A percentile compares a stretch with the other conserved stretches of the same genome.
Conservation (phyloP, 2,329 filamentous ascomycete species). For the Aspergillus sp. region DNA sequence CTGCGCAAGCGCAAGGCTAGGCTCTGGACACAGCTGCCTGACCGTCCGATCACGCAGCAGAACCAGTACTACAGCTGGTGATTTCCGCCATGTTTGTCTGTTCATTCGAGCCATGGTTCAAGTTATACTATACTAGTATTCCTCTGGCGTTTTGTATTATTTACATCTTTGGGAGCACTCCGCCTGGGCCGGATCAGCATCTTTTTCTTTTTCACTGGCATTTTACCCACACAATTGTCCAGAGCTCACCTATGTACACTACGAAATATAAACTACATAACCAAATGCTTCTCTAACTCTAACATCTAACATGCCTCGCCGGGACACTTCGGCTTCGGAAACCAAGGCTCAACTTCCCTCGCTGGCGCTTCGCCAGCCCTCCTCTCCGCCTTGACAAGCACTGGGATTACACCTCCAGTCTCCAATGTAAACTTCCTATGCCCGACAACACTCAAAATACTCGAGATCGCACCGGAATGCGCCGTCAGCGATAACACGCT, state of each 20-base stretch:
- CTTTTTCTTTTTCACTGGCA: not conserved
- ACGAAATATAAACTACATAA: slow-evolving; percentile 9
- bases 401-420: slow-evolving; percentile 54
- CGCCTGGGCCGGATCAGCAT: slow-evolving; percentile 19
- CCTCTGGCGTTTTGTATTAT: slow-evolving; percentile 32
- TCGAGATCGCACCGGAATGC: slow-evolving; percentile 60
- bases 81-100: slow-evolving; percentile 16
- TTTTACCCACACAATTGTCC: not conserved
- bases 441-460: slow-evolving; percentile 48
- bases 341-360: slow-evolving; percentile 27
- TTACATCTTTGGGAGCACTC: slow-evolving; percentile 23
- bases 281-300: not conserved
- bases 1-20: slow-evolving; percentile 72
- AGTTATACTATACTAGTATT: not conserved
- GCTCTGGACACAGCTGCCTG: slow-evolving; percentile 84
- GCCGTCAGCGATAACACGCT: slow-evolving; percentile 56
- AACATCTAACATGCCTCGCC: not conserved
- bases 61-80: slow-evolving; percentile 93
- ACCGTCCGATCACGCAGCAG: slow-evolving; percentile 79
- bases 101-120: slow-evolving; percentile 1
- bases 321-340: slow-evolving; percentile 24
- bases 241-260: slow-evolving; percentile 12
- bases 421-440: slow-evolving; percentile 49
- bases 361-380: slow-evolving; percentile 18
- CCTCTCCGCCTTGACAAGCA: slow-evolving; percentile 48